Evolutionary conservation across 2,329 filamentous ascomycete genomes (phyloP).

Genomic region (Hortaea werneckii): DNA sequence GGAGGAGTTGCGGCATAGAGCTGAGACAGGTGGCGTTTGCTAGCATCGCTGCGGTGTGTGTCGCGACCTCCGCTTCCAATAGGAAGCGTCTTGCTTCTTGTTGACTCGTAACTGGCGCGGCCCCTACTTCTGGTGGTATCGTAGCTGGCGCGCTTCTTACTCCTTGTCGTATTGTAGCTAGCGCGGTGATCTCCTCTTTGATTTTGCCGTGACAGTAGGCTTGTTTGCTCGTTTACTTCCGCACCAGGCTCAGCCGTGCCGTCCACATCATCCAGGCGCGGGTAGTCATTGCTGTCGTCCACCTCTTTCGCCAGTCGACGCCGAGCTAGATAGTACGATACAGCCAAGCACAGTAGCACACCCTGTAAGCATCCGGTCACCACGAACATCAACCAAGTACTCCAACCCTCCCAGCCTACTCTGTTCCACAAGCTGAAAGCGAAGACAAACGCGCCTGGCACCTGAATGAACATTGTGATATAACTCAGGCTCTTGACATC

Average conservation of each 20-base stretch:
- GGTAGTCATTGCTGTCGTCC: background rate
- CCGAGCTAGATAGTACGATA: slow-evolving; percentile 49
- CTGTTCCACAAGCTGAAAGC: slow-evolving; percentile 64
- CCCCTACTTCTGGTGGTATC: no score
- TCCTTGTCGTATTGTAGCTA: no score
- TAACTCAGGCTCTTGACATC: slow-evolving; percentile 87
- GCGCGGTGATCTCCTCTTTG: no score
- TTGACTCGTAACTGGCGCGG: no score
- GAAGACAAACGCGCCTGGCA: slow-evolving; percentile 83
- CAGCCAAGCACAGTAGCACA: slow-evolving; percentile 64
- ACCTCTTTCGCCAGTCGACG: background rate
- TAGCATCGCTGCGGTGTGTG: slow-evolving; percentile 8
- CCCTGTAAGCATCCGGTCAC: slow-evolving; percentile 82
- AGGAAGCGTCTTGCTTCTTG: no score
- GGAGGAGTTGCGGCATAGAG: slow-evolving; percentile 17
- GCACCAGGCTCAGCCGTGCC: slow-evolving; percentile 1
- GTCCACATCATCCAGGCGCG: slow-evolving; percentile 7
- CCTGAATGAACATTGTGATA: slow-evolving; percentile 97
- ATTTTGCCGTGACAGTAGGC: background rate
- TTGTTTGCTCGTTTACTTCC: slow-evolving; percentile 1
- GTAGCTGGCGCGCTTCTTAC: no score
- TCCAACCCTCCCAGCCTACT: slow-evolving; percentile 78
- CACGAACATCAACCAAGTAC: slow-evolving; percentile 86
- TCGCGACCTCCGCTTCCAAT: background rate
- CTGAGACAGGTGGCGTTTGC: slow-evolving; percentile 11